Conservation (phyloP, 148 eudicot genomes). For the Talinum fruticosum region DNA sequence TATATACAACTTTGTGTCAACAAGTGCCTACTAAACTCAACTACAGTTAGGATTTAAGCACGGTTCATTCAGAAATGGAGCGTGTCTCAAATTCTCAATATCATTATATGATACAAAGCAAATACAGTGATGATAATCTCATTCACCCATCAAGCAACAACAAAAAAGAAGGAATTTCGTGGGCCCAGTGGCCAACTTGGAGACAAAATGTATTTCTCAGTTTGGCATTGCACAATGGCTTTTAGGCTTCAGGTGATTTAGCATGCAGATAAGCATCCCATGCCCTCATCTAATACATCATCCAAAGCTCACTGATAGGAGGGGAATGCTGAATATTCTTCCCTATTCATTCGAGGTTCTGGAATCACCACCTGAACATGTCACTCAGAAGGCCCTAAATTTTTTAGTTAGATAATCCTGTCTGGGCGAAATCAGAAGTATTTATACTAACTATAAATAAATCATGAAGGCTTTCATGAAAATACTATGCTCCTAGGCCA, state of each 20-base stretch:
- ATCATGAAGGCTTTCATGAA: neutral
- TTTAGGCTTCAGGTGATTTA: neutral
- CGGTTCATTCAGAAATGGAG: too few species aligned
- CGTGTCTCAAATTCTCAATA: neutral
- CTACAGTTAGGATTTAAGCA: too few species aligned
- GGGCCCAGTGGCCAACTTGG: neutral
- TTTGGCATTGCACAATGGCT: neutral
- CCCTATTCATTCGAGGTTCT: neutral
- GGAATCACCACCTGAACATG: neutral
- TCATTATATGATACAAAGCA: neutral
- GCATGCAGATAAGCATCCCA: neutral
- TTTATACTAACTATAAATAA: neutral
- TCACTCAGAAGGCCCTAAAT: neutral
- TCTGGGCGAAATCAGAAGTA: neutral
- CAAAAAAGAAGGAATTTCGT: neutral
- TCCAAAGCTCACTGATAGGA: neutral
- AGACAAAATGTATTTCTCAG: too few species aligned
- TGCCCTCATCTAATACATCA: neutral
- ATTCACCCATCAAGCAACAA: neutral
- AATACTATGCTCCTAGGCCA: neutral
- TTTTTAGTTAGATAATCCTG: neutral
- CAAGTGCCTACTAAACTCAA: too few species aligned
- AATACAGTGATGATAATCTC: neutral
- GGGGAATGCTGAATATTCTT: neutral
- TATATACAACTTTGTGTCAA: too few species aligned